Conservation (phyloP, 2,329 filamentous ascomycete genomes). For the Macrophomina phaseolina region DNA sequence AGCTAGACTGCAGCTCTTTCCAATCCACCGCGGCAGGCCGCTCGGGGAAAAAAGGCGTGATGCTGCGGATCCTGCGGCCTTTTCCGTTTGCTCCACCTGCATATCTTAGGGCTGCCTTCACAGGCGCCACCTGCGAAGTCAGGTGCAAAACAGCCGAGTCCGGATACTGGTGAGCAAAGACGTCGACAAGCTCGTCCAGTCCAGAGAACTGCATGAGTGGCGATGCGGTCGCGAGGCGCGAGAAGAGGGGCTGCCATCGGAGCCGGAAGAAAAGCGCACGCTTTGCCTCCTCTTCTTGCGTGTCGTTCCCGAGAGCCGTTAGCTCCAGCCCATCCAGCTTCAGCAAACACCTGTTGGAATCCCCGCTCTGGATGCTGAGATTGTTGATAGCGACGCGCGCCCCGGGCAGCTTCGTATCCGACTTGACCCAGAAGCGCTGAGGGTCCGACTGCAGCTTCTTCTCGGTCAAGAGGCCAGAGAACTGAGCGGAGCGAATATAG, state of each 20-base stretch:
- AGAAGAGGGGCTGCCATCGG: constrained; percentile 11
- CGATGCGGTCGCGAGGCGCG: too few species aligned
- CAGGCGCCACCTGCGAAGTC: background rate
- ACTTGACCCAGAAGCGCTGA: constrained; percentile 6
- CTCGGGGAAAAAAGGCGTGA: constrained; percentile 15
- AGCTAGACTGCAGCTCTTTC: constrained; percentile 17
- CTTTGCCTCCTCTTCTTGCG: constrained; percentile 2
- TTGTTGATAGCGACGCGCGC: constrained; percentile 8
- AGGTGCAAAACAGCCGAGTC: constrained; percentile 5
- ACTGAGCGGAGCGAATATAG: background rate
- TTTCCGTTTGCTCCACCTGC: too few species aligned
- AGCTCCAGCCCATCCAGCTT: background rate
- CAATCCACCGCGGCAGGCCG: background rate
- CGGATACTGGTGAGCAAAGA: constrained; percentile 18
- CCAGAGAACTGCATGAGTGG: too few species aligned
- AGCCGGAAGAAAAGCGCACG: constrained; percentile 12
- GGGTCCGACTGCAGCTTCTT: background rate
- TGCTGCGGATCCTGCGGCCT: too few species aligned
- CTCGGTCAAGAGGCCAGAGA: constrained; percentile 3
- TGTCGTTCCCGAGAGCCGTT: constrained; percentile 7
- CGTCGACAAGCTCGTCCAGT: background rate
- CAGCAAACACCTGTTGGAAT: background rate
- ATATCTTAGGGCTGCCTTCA: too few species aligned
- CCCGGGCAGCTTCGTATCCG: constrained; percentile 7
- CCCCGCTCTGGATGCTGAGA: background rate